Conservation (phyloP, 2,329 filamentous ascomycete genomes). For the Pseudogymnoascus sp. region DNA sequence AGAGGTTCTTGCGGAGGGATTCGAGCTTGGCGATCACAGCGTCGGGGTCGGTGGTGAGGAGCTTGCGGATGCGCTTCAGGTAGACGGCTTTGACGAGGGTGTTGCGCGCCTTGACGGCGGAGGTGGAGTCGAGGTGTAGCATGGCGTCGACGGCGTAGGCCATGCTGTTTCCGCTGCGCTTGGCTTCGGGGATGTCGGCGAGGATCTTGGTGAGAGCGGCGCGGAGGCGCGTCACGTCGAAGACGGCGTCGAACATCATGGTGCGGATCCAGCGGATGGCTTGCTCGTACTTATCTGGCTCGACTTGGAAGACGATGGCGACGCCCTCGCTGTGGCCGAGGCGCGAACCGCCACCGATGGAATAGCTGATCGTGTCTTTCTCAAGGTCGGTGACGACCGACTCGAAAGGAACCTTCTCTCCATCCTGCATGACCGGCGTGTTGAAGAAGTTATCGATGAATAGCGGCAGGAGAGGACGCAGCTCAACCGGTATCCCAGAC, state of each 20-base stretch:
- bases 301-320: conserved; percentile 74
- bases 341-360: conserved; percentile 58
- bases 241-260: conserved; percentile 81
- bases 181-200: conserved; percentile 85
- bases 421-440: conserved; percentile 72
- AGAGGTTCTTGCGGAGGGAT: conserved; percentile 65
- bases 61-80: conserved; percentile 74
- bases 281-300: conserved; percentile 77
- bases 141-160: conserved; percentile 62
- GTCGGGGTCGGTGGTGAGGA: conserved; percentile 69
- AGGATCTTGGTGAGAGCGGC: conserved; percentile 71
- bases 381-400: conserved; percentile 88
- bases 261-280: conserved; percentile 79
- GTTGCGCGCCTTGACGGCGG: conserved; percentile 67
- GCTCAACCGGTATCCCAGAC: conserved; percentile 65
- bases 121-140: conserved; percentile 71
- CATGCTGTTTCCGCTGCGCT: conserved; percentile 73
- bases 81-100: conserved; percentile 84
- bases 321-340: conserved; percentile 77
- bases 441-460: conserved; percentile 94
- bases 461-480: conserved; percentile 75
- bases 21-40: conserved; percentile 72
- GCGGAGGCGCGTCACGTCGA: conserved; percentile 62
- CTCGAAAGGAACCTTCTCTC: conserved; percentile 76
- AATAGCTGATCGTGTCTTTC: conserved; percentile 81